Evolutionary conservation across 768 basidiomycete genomes (phyloP).

Genomic region (Guyanaporus albipodus): DNA sequence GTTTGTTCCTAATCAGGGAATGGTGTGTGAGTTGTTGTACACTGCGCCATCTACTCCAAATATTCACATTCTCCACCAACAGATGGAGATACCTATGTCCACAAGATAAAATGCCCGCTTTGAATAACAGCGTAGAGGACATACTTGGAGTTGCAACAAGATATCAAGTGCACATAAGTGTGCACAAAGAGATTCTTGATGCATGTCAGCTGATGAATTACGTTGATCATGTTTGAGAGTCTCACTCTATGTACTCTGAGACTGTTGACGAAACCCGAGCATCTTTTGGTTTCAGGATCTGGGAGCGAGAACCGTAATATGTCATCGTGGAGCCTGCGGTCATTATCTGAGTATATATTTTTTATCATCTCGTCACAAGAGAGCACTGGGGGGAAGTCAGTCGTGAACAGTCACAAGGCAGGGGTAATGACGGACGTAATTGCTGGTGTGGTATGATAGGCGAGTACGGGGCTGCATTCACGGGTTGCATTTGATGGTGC

Average conservation of each 20-base stretch:
- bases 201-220: slow-evolving; percentile 3
- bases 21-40: slow-evolving; percentile 17
- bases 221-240: neutral
- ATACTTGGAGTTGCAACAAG: slow-evolving; percentile 14
- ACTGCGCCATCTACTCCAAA: slow-evolving; percentile 16
- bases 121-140: neutral
- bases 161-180: slow-evolving; percentile 20
- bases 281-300: neutral
- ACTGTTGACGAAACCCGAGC: slow-evolving; percentile 1
- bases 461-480: neutral
- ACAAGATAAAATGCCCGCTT: neutral
- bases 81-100: slow-evolving; percentile 6
- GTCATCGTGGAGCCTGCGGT: neutral
- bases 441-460: neutral
- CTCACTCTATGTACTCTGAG: slow-evolving; percentile 23
- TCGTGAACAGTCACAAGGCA: neutral
- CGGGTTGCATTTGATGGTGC: neutral
- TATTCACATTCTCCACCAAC: slow-evolving; percentile 2
- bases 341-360: neutral
- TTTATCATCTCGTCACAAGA: slow-evolving; percentile 4
- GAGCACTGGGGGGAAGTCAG: slow-evolving; percentile 6
- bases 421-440: slow-evolving; percentile 11
- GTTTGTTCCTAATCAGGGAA: slow-evolving; percentile 12
- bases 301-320: slow-evolving; percentile 6
- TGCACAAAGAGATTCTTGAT: slow-evolving; percentile 25